These are phyloP conservation scores for Diophrys appendiculata DNA, from an alignment of 73 alveolate species.

Conservation along the genomic window DNA sequence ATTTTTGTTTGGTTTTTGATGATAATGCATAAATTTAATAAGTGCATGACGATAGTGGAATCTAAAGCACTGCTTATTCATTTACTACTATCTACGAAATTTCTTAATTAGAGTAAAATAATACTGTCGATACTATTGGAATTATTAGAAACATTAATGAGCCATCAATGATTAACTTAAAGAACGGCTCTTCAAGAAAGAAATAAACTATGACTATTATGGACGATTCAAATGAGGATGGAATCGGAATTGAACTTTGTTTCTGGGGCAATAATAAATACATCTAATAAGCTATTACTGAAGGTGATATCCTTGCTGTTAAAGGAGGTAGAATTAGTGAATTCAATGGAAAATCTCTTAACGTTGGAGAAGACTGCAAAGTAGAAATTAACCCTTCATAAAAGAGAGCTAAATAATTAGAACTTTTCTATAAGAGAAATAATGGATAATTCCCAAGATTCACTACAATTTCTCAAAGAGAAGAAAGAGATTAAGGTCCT, in stretches of 20 bases:
- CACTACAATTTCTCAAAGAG: constrained; percentile 7
- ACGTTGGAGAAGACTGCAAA: constrained; percentile 24
- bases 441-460: constrained; percentile 1
- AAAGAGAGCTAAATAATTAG: background rate
- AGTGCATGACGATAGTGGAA: constrained; percentile 59
- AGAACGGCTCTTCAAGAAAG: constrained; percentile 50
- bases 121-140: constrained; percentile 61
- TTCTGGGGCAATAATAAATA: constrained; percentile 66
- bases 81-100: constrained; percentile 46
- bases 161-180: constrained; percentile 25
- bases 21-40: constrained; percentile 52
- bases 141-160: constrained; percentile 43
- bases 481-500: constrained; percentile 2
- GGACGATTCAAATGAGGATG: constrained; percentile 43
- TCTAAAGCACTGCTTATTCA: constrained; percentile 31
- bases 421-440: background rate
- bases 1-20: constrained; percentile 71
- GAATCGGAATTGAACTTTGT: constrained; percentile 28
- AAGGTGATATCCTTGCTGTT: constrained; percentile 46
- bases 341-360: constrained; percentile 49
- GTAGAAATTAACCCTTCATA: background rate
- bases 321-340: constrained; percentile 61
- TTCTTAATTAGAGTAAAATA: constrained; percentile 22
- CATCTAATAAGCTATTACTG: constrained; percentile 23
- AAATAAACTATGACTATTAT: constrained; percentile 40